Evolutionary conservation across 2,329 filamentous ascomycete species (phyloP).

Genomic region (Apiospora kogelbergensis): DNA sequence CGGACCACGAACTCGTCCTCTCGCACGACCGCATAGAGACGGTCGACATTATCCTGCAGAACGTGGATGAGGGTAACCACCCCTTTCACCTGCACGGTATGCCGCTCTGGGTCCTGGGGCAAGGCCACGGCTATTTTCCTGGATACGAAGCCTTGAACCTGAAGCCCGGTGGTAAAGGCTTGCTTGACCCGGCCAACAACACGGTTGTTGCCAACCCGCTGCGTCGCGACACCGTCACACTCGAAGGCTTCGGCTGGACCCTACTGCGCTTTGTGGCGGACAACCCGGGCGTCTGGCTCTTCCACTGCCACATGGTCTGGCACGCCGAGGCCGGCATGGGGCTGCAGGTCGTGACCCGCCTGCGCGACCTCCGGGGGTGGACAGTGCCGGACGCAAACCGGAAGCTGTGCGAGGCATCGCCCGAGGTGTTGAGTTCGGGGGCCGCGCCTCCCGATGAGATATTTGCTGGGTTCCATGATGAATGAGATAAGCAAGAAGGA

Average conservation of each 20-base stretch:
- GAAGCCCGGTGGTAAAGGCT: conserved; percentile 29
- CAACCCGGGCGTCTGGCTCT: conserved; percentile 46
- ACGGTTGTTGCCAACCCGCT: conserved; percentile 40
- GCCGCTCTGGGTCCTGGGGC: conserved; percentile 53
- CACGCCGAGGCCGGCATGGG: conserved; percentile 39
- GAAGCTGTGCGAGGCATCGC: conserved; percentile 42
- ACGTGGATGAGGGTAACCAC: conserved; percentile 60
- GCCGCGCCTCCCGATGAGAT: conserved; percentile 48
- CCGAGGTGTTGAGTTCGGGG: conserved; percentile 46
- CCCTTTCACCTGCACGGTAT: conserved; percentile 69
- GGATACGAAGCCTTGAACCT: conserved; percentile 40
- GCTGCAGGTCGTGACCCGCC: conserved; percentile 43
- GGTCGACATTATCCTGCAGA: conserved; percentile 62
- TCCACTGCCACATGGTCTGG: conserved; percentile 41
- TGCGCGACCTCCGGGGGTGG: conserved; percentile 44
- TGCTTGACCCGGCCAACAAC: conserved; percentile 35
- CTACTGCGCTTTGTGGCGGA: conserved; percentile 49
- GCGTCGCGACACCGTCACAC: conserved; percentile 44
- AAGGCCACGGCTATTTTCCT: conserved; percentile 63
- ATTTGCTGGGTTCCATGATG: conserved; percentile 38
- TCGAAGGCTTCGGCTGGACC: conserved; percentile 50
- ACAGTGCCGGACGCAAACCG: conserved; percentile 44
- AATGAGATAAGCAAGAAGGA: conserved; percentile 4
- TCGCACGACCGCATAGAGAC: conserved; percentile 48
- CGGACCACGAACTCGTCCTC: conserved; percentile 51